Evolutionary conservation across 768 basidiomycete species (phyloP), one percentile per base, ranked within the genome.

Genomic region (Tephrocybe sp.): DNA sequence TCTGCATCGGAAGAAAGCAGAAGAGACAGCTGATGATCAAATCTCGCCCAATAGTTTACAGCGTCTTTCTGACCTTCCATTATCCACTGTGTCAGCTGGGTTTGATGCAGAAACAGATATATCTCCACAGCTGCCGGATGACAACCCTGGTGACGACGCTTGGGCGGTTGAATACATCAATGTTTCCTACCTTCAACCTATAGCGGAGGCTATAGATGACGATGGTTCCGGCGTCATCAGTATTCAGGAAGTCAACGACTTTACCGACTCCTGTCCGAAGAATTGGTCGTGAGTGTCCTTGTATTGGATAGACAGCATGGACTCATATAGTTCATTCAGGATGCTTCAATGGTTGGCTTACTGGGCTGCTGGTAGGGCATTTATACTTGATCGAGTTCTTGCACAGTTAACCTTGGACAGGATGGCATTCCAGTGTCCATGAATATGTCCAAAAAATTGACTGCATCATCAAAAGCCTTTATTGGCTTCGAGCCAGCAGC

Each of bases 311-410:
- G 3, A 26, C 26, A 26, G 7, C 7, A 26, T 3, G 13, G 3
- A 13, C 11, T 36, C 4, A 36, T 10, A 26, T 12, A 36, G 13
- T 12, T 36, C 4, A 14, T 43, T 10, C 12, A 43, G 41, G 14
- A 2, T 31, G 20, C 22, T 43, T 11, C 22, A 46, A 14, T 46
- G 45, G 45, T 14, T 46, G 5, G 45, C 45, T 9, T 47, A 26
- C 34, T 47, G 45, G 45, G 45, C 45, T 23, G 45, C 34, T 26
- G 45, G 45, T 47, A 30, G 20, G 9, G 33, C 33, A 8, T 34
- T 14, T 34, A 8, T 14, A 8, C 14, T 34, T 34, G 8, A 14
- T 14, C 31, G 6, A 26, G 31, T 16, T 26, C 20, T 4, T 4
- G 22, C 7, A 8, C 22, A 10, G 31, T 26, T 6, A 33, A 2